Conservation (phyloP, 1,284 basidiomycete genomes). For the Phellinidium pouzarii region DNA sequence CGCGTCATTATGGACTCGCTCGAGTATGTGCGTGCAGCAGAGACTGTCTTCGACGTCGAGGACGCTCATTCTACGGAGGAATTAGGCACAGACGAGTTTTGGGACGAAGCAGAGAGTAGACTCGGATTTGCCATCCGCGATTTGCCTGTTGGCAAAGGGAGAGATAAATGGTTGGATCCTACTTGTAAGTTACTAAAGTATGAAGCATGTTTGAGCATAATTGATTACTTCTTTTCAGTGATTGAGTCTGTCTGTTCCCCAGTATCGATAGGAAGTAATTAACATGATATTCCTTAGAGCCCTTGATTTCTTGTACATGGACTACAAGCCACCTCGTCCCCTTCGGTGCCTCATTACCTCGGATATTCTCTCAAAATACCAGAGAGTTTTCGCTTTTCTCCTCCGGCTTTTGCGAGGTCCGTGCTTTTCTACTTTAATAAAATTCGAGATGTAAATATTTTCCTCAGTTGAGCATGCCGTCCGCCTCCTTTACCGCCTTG, state of each 20-base stretch:
- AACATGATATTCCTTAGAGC: slow-evolving; percentile 41
- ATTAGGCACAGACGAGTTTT: slow-evolving; percentile 30
- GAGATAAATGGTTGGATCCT: slow-evolving; percentile 74
- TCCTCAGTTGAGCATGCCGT: slow-evolving; percentile 63
- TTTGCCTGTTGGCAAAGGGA: slow-evolving; percentile 52
- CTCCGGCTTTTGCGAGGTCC: slow-evolving; percentile 70
- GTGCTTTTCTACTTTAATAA: slow-evolving; percentile 18
- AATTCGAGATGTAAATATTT: not conserved
- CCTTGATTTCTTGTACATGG: slow-evolving; percentile 81
- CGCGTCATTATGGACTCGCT: slow-evolving; percentile 76
- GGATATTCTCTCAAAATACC: slow-evolving; percentile 74
- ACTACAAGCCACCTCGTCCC: slow-evolving; percentile 74
- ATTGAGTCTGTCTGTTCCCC: slow-evolving; percentile 46
- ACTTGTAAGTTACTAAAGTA: slow-evolving; percentile 42
- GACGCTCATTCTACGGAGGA: not conserved
- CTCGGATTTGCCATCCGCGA: slow-evolving; percentile 79
- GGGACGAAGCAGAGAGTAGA: slow-evolving; percentile 64
- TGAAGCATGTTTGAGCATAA: slow-evolving; percentile 4
- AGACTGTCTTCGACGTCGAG: slow-evolving; percentile 9
- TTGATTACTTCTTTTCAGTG: slow-evolving; percentile 30
- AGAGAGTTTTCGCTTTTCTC: slow-evolving; percentile 72
- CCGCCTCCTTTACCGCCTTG: slow-evolving; percentile 59
- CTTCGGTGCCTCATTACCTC: slow-evolving; percentile 65
- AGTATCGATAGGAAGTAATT: not conserved
- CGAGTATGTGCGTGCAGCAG: slow-evolving; percentile 27